A percentile compares a stretch with the other conserved stretches of the same genome.
Conservation (phyloP, 2,329 filamentous ascomycete genomes). For the Simplicillium sp. region DNA sequence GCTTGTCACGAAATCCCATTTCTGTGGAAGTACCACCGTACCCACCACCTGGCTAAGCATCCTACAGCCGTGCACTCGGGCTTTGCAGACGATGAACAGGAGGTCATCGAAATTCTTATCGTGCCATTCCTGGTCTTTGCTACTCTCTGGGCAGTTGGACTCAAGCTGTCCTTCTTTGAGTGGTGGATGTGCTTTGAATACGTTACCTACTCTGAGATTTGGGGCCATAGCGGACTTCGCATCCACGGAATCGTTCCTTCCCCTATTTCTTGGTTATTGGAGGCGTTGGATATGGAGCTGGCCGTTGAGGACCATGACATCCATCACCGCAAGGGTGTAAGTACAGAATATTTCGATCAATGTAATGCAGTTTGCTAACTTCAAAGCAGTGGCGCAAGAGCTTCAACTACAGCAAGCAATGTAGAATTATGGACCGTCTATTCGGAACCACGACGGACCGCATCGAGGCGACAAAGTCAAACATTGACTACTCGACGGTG, state of each 20-base stretch:
- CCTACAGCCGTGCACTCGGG: background rate
- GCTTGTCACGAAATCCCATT: background rate
- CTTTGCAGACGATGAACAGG: background rate
- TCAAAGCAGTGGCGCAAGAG: conserved; percentile 12
- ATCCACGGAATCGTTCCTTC: conserved; percentile 20
- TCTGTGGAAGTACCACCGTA: conserved; percentile 1
- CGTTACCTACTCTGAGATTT: background rate
- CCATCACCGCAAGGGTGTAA: conserved; percentile 7
- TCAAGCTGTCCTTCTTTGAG: background rate
- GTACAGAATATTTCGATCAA: too few species aligned
- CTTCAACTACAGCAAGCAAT: conserved; percentile 25
- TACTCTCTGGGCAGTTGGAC: background rate
- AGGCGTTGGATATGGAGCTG: conserved; percentile 20
- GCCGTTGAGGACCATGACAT: conserved; percentile 28
- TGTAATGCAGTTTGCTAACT: too few species aligned
- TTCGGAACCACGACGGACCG: conserved; percentile 23
- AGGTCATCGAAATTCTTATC: background rate
- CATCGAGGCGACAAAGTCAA: conserved; percentile 19
- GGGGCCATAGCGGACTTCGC: conserved; percentile 18
- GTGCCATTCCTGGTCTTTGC: background rate
- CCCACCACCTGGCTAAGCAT: background rate
- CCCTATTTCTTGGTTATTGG: conserved; percentile 20
- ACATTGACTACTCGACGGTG: conserved; percentile 17
- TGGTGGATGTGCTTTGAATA: conserved; percentile 1
- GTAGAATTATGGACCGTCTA: conserved; percentile 19